These are phyloP conservation scores for Durio zibethinus DNA, from an alignment of 345 rosid genomes.

Conservation along the genomic window DNA sequence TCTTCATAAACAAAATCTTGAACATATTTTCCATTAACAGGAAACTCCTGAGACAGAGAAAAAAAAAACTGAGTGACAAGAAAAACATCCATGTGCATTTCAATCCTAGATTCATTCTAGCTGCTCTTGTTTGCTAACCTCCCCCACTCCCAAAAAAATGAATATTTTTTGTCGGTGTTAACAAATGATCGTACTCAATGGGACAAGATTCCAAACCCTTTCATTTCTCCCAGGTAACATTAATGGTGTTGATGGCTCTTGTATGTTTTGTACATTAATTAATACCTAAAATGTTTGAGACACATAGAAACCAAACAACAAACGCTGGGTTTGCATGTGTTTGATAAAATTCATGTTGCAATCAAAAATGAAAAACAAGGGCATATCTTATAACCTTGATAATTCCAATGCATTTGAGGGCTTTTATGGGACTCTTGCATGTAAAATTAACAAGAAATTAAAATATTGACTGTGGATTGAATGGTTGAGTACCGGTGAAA, in stretches of 20 bases:
- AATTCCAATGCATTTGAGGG: background rate
- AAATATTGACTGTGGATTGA: background rate
- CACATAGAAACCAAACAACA: background rate
- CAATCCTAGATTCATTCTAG: background rate
- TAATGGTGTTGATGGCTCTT: background rate
- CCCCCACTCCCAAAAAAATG: background rate
- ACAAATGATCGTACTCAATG: background rate
- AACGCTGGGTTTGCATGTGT: background rate
- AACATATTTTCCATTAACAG: slow-evolving; percentile 56
- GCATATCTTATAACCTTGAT: background rate
- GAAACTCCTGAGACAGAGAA: slow-evolving; percentile 40
- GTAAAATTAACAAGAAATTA: background rate
- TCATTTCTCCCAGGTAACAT: background rate
- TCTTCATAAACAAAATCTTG: slow-evolving; percentile 58
- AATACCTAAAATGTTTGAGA: background rate
- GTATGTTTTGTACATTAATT: background rate
- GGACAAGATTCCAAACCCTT: background rate
- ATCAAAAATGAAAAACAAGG: background rate
- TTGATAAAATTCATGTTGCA: background rate
- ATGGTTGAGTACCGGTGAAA: slow-evolving; percentile 46
- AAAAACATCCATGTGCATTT: background rate
- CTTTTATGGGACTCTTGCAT: background rate
- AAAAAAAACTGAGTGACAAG: background rate
- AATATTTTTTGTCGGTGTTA: too few relatives aligned
- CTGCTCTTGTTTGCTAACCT: background rate